Evolutionary conservation across 73 alveolate genomes (phyloP), one percentile per base, ranked within the genome.

Genomic region (Breviolum minutum): DNA sequence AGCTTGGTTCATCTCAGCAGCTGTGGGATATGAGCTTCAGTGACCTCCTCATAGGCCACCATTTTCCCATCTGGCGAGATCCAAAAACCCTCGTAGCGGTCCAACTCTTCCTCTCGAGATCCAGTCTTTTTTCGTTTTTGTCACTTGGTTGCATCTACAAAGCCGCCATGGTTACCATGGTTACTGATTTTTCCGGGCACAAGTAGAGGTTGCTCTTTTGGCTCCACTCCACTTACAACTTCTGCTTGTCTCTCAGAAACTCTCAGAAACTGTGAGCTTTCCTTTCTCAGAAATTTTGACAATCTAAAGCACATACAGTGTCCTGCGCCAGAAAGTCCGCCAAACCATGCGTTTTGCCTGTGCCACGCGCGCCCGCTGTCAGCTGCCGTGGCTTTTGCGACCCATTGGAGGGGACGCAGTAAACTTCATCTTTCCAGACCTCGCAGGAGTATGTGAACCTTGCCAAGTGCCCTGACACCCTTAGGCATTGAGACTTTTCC

Each of bases 241-340:
- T 40, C 54, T 3, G 54, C 54, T 40, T 40, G 54, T 40, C 54
- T 40, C 54, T 40, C 54, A 40, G 54, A 40, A 40, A 40, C 54
- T 40, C 54, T 40, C 54, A 40, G 54, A 40, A 40, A 40, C 54
- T 40, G 54, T 40, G 54, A 40, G 54, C 54, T 40, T 40, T 80
- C 89, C 68, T 40, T 24, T 64, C 48, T 40, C 54, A 40, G 54
- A 40, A 40, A 40, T 40, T 40, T 40, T 40, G 54, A 40, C 54
- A 40, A 40, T 40, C 54, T 40, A 40, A 40, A 40, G n/a, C n/a
- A 19, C 81, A 40, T 40, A 40, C 54, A 40, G 5, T 3, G 54
- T 92, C 98, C 98, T 93, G 98, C 70, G 98, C 98, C 71, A 77
- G n/a, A 29, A 93, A 93, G 54, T 93, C 98, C 5, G 98, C 98